These are phyloP conservation scores for Suillus tomentosus DNA, from an alignment of 768 basidiomycete species.

Conservation along the genomic window DNA sequence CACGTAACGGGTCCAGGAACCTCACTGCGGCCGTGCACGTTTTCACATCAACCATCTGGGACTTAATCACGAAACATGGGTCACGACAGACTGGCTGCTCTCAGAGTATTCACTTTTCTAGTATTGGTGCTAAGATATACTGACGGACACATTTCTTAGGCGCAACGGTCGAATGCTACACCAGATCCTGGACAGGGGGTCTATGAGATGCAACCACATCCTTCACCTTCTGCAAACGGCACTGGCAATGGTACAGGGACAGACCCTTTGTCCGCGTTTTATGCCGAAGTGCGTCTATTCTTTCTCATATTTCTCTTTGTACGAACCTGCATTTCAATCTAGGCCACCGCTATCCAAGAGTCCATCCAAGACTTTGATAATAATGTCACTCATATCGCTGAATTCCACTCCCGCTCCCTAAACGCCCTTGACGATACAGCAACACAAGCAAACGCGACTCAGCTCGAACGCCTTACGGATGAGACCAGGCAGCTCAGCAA, in stretches of 20 bases:
- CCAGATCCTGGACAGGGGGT: conserved; percentile 30
- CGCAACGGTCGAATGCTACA: conserved; percentile 52
- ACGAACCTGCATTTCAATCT: not conserved
- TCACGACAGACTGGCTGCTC: conserved; percentile 76
- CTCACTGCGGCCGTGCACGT: not conserved
- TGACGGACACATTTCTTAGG: conserved; percentile 61
- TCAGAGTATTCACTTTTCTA: conserved; percentile 70
- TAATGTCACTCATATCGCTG: conserved; percentile 47
- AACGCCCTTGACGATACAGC: conserved; percentile 51
- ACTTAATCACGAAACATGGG: conserved; percentile 45
- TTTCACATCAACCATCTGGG: not conserved
- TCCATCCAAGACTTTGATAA: conserved; percentile 44
- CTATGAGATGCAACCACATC: conserved; percentile 30
- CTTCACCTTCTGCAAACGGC: conserved; percentile 31
- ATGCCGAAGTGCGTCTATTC: conserved; percentile 29
- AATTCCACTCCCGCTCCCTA: conserved; percentile 51
- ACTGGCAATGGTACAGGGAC: conserved; percentile 10
- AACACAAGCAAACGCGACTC: conserved; percentile 40
- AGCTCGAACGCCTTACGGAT: conserved; percentile 58
- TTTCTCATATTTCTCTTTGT: not conserved
- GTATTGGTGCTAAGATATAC: conserved; percentile 49
- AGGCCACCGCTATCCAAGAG: conserved; percentile 56
- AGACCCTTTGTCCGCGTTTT: conserved; percentile 31
- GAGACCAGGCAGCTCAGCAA: conserved; percentile 63
- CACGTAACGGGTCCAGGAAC: not conserved